phyloP scores from a whole-genome alignment of 495 filamentous ascomycete genomes.

The Pyrenula massariospora region DNA sequence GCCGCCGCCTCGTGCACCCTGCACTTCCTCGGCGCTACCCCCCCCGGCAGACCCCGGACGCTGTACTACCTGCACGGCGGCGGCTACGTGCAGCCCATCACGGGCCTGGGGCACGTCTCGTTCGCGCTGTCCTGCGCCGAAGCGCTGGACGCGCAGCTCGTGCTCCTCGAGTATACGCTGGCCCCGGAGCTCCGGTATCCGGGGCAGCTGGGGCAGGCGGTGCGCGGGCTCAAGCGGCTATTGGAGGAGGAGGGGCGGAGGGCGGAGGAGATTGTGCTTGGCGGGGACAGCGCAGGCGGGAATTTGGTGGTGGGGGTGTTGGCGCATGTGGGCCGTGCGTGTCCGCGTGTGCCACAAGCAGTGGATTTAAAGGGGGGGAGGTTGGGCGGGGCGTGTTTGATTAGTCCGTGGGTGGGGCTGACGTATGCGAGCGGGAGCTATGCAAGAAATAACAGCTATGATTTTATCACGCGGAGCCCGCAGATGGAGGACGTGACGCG shows the following conservation, averaged over 20 bases:
- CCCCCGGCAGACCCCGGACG: background rate
- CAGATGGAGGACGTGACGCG: background rate
- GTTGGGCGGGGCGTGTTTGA: conserved; percentile 38
- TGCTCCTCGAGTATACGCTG: conserved; percentile 46
- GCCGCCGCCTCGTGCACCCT: background rate
- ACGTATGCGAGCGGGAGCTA: conserved; percentile 25
- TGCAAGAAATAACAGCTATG: conserved; percentile 34
- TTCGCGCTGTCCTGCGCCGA: conserved; percentile 13
- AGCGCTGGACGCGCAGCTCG: conserved; percentile 26
- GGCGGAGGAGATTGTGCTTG: conserved; percentile 37
- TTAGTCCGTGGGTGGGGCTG: conserved; percentile 47
- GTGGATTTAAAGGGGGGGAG: conserved; percentile 2
- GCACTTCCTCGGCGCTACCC: background rate
- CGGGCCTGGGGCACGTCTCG: conserved; percentile 11
- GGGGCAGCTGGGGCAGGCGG: conserved; percentile 46
- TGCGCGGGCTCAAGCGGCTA: conserved; percentile 38
- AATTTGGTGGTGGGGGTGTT: conserved; percentile 47
- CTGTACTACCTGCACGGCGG: background rate
- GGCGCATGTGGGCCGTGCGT: conserved; percentile 49
- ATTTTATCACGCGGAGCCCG: conserved; percentile 38
- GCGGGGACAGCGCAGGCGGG: conserved; percentile 55
- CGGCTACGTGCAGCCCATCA: conserved; percentile 28
- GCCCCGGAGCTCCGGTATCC: conserved; percentile 46
- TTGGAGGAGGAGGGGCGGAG: conserved; percentile 25
- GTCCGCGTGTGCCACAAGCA: conserved; percentile 32